phyloP scores from a whole-genome alignment of 2,329 filamentous ascomycete genomes.

The Colletotrichum agaves region DNA sequence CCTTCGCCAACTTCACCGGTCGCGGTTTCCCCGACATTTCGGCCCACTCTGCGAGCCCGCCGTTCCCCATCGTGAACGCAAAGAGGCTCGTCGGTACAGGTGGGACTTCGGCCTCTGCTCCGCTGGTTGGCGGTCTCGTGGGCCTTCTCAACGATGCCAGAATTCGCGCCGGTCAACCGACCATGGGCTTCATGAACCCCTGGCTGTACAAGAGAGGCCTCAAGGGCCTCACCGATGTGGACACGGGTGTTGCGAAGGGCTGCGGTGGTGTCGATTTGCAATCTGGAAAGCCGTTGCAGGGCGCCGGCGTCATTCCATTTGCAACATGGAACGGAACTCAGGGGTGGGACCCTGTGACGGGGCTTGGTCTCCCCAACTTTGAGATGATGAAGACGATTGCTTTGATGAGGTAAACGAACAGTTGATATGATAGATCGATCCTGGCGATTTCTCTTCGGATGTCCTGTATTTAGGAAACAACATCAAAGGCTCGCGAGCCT shows the following conservation, averaged over 20 bases:
- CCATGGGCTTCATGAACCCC: slow-evolving; percentile 70
- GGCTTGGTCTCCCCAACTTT: slow-evolving; percentile 59
- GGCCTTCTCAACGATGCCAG: slow-evolving; percentile 73
- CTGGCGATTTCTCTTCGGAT: not conserved
- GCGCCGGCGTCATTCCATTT: slow-evolving; percentile 43
- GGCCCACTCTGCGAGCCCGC: slow-evolving; percentile 57
- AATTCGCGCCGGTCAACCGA: slow-evolving; percentile 61
- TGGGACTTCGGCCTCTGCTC: slow-evolving; percentile 65
- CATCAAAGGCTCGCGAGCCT: slow-evolving; percentile 8
- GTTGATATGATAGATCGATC: slow-evolving; percentile 39
- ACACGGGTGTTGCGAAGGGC: slow-evolving; percentile 39
- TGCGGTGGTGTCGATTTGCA: slow-evolving; percentile 42
- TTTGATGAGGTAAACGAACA: slow-evolving; percentile 20
- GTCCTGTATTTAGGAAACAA: slow-evolving; percentile 2
- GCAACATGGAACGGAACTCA: slow-evolving; percentile 48
- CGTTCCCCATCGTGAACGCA: slow-evolving; percentile 43
- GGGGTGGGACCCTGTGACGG: slow-evolving; percentile 54
- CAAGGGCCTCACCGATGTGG: slow-evolving; percentile 50
- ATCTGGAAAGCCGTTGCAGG: slow-evolving; percentile 39
- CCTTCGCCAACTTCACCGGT: slow-evolving; percentile 58
- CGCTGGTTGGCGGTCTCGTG: slow-evolving; percentile 71
- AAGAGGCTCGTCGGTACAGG: slow-evolving; percentile 34
- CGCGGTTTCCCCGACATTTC: slow-evolving; percentile 72
- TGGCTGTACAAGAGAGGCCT: slow-evolving; percentile 61
- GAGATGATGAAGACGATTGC: slow-evolving; percentile 39